Percentiles rank a stretch among this genome's conserved stretches.
Conservation (phyloP, 2,329 filamentous ascomycete genomes). For the Neonectria ditissima region DNA sequence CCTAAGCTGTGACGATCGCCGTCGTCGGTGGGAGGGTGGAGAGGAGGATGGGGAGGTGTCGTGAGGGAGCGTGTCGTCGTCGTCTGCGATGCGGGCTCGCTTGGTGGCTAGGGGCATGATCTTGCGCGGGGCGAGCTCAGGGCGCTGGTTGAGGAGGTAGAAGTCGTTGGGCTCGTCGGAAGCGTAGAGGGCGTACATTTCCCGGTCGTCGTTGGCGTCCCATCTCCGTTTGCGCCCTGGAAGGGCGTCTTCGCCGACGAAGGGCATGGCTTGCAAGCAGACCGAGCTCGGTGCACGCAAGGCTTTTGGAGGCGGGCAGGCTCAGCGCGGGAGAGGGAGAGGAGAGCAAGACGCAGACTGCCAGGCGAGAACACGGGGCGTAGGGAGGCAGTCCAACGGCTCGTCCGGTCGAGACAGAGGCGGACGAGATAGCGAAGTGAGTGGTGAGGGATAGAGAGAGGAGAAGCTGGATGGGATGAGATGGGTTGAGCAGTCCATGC, state of each 20-base stretch:
- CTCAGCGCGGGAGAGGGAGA: slow-evolving; percentile 18
- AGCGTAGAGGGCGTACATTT: slow-evolving; percentile 42
- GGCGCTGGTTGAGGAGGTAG: slow-evolving; percentile 43
- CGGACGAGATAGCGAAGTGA: slow-evolving; percentile 24
- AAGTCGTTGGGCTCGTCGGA: slow-evolving; percentile 43
- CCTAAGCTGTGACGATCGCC: slow-evolving; percentile 44
- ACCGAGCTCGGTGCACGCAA: slow-evolving; percentile 14
- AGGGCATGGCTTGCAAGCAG: slow-evolving; percentile 48
- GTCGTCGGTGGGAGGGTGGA: slow-evolving; percentile 38
- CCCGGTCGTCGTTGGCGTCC: slow-evolving; percentile 43
- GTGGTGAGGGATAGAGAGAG: slow-evolving; percentile 23
- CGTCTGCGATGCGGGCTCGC: slow-evolving; percentile 45
- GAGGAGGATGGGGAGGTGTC: slow-evolving; percentile 25
- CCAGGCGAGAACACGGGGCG: neutral
- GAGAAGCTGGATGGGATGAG: slow-evolving; percentile 14
- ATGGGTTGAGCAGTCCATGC: slow-evolving; percentile 12
- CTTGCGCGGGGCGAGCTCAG: slow-evolving; percentile 46
- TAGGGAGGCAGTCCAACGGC: neutral
- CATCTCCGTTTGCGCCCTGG: slow-evolving; percentile 53
- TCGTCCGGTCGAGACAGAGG: slow-evolving; percentile 12
- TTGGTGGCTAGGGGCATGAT: slow-evolving; percentile 47
- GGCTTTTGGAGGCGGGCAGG: slow-evolving; percentile 15
- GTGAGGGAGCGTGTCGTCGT: slow-evolving; percentile 38
- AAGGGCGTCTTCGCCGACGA: slow-evolving; percentile 47
- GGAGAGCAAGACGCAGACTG: neutral